Evolutionary conservation across 2,329 filamentous ascomycete genomes (phyloP), one percentile per base, ranked within the genome.

Genomic region (Raffaelea deltoideospora): DNA sequence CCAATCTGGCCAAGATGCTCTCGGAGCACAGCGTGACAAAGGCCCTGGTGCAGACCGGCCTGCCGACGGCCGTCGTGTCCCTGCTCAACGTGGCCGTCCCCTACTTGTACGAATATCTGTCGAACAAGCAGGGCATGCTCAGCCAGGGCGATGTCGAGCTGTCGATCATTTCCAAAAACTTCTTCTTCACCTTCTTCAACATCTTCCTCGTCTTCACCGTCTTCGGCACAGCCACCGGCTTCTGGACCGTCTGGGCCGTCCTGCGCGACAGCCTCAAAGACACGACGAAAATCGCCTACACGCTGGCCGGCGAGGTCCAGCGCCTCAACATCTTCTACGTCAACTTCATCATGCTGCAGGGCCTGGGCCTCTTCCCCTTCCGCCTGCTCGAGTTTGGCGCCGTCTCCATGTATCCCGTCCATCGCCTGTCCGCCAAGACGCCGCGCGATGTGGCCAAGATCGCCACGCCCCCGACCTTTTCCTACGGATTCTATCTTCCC

Each of bases 151-250:
- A 98, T 43, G 78, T 98, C 18, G 90, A 96, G 56, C 67, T 98
- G 7, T 96, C 90, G 0, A 69, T 92, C 31, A 88, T 98, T 45
- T 94, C 85, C 37, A 98, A 98, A 62, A 98, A 96, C 57, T 98
- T 96, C 61, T 94, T 96, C 67, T 98, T 98, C 54, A 87, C 82
- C 10, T 98, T 98, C 58, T 96, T 98, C 72, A 98, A 98, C 59
- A 84, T 96, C 39, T 98, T 98, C 59, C 72, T 96, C 35, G 74
- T 96, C 31, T 95, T 96, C 54, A 92, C 88, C 1, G 70, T 90
- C 20, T 82, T 93, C 32, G 82, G 81, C 37, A 85, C 86, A 5
- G 84, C 82, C 58, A 75, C 79, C 28, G 74, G 78, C 37, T 82
- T 94, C 50, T 76, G 76, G 57, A 44, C 38, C 14, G 70, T 80